A percentile compares a stretch with the other conserved stretches of the same genome.
phyloP scores from a whole-genome alignment of 805 yeast species.

The Lipomyces kockii region DNA sequence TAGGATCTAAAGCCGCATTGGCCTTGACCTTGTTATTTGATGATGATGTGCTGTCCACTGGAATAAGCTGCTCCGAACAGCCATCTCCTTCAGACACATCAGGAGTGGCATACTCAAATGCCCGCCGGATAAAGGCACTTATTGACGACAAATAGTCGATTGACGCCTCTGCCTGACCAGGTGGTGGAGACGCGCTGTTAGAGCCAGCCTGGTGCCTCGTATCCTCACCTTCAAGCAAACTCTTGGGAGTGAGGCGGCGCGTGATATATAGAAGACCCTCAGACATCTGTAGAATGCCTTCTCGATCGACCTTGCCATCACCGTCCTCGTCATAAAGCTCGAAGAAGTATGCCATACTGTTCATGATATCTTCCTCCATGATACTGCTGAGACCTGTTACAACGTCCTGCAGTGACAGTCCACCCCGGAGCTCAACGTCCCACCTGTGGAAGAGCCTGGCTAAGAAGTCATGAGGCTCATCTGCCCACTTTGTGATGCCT shows the following conservation, averaged over 20 bases:
- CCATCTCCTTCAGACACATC: constrained; percentile 39
- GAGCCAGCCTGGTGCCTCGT: neutral
- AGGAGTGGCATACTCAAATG: constrained; percentile 79
- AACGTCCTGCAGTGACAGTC: constrained; percentile 68
- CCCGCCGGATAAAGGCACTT: constrained; percentile 80
- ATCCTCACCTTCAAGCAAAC: neutral
- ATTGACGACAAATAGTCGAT: constrained; percentile 79
- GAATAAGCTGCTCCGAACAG: constrained; percentile 25
- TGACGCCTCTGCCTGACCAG: neutral
- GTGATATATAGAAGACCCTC: constrained; percentile 86
- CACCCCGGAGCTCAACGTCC: constrained; percentile 61
- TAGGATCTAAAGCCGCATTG: constrained; percentile 83
- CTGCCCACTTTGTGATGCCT: constrained; percentile 78
- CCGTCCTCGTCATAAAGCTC: constrained; percentile 67
- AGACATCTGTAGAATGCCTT: constrained; percentile 78
- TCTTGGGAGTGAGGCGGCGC: constrained; percentile 55
- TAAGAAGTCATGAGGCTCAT: constrained; percentile 55
- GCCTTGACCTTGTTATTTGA: constrained; percentile 52
- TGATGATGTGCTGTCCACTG: constrained; percentile 36
- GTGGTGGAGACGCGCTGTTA: constrained; percentile 18
- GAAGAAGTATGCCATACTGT: constrained; percentile 76
- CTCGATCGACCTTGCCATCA: constrained; percentile 69
- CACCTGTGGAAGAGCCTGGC: constrained; percentile 69
- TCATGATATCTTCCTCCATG: constrained; percentile 75
- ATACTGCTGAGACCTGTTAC: constrained; percentile 73